These are phyloP conservation scores for Neoboletus magnificus DNA, from an alignment of 768 basidiomycete species.

Conservation along the genomic window DNA sequence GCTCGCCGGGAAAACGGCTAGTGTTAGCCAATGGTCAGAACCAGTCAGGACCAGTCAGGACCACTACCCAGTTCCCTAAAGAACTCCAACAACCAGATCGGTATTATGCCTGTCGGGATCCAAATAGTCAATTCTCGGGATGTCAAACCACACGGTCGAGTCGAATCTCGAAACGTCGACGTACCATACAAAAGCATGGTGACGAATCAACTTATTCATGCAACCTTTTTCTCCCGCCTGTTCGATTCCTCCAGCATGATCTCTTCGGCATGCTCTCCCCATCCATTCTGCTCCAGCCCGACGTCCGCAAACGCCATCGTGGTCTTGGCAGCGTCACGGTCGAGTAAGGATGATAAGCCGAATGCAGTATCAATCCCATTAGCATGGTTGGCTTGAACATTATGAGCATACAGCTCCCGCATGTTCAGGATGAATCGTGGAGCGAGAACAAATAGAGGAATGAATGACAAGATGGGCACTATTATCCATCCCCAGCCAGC, in stretches of 20 bases:
- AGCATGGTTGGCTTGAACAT: not conserved
- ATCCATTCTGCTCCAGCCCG: not conserved
- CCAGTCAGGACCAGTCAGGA: too few relatives aligned
- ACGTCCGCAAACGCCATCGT: not conserved
- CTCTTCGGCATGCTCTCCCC: not conserved
- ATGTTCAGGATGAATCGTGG: slow-evolving; percentile 8
- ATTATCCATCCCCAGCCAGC: not conserved
- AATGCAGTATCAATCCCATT: slow-evolving; percentile 3
- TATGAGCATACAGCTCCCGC: slow-evolving; percentile 1
- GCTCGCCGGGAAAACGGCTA: too few relatives aligned
- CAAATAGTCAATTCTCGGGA: not conserved
- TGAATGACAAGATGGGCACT: not conserved
- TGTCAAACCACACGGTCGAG: too few relatives aligned
- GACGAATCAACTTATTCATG: not conserved
- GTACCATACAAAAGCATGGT: too few relatives aligned
- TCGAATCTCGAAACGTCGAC: too few relatives aligned
- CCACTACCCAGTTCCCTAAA: too few relatives aligned
- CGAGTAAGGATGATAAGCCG: not conserved
- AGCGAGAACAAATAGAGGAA: not conserved
- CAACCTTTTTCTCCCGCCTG: not conserved
- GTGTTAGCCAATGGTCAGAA: too few relatives aligned
- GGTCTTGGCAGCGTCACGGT: not conserved
- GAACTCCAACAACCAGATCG: not conserved
- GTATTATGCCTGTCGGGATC: not conserved
- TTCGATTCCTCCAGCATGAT: not conserved